Percentiles rank a stretch among this genome's conserved stretches.
Conservation (phyloP, 2,329 filamentous ascomycete species). For the Coleophoma cylindrospora region DNA sequence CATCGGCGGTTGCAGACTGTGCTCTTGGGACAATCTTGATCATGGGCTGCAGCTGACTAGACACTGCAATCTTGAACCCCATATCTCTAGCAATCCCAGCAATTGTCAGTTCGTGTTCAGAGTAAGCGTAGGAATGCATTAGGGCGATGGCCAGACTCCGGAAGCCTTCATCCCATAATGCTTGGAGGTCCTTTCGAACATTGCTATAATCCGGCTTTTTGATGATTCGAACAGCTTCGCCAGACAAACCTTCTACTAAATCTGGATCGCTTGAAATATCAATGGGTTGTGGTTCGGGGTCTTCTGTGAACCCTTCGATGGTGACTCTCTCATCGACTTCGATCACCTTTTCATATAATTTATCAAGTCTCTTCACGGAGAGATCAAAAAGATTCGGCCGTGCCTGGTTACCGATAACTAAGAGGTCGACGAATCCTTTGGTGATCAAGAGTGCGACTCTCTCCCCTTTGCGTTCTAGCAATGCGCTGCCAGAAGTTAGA, state of each 20-base stretch:
- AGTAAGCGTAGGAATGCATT: conserved; percentile 91
- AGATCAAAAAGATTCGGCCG: conserved; percentile 88
- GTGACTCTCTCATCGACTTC: conserved; percentile 90
- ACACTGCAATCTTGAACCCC: conserved; percentile 75
- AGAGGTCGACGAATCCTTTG: conserved; percentile 80
- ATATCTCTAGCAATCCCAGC: conserved; percentile 73
- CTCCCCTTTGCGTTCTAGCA: conserved; percentile 87
- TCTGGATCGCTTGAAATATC: conserved; percentile 50
- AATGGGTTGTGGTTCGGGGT: conserved; percentile 57
- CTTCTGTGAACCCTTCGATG: conserved; percentile 85
- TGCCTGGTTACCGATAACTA: conserved; percentile 86
- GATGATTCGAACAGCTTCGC: conserved; percentile 69
- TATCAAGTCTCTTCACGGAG: conserved; percentile 79
- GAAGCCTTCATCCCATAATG: conserved; percentile 65
- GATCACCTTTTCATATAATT: conserved; percentile 77
- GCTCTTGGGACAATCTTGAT: conserved; percentile 68
- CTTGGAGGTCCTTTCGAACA: conserved; percentile 57
- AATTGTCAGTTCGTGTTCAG: conserved; percentile 75
- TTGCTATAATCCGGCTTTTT: conserved; percentile 50
- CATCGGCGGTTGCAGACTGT: conserved; percentile 67
- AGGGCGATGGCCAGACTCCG: conserved; percentile 82
- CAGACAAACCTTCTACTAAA: conserved; percentile 66
- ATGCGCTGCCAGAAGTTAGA: conserved; percentile 46
- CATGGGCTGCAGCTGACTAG: conserved; percentile 76
- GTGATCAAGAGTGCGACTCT: conserved; percentile 83